These are phyloP conservation scores for Fusarium chlamydosporum DNA, from an alignment of 2,329 filamentous ascomycete species.

Conservation along the genomic window DNA sequence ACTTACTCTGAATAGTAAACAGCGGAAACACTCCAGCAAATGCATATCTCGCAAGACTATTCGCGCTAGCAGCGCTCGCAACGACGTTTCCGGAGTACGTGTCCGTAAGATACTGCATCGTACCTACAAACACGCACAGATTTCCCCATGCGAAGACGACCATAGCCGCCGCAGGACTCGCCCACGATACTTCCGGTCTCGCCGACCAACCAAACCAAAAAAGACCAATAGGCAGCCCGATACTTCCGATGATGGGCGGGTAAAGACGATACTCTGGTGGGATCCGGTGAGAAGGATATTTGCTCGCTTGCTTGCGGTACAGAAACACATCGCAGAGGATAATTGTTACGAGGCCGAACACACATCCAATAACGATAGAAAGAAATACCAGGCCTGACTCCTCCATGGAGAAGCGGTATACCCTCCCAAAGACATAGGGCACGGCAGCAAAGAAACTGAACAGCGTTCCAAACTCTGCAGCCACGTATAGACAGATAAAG, in stretches of 20 bases:
- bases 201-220: constrained; percentile 75
- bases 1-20: constrained; percentile 70
- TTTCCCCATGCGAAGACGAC: constrained; percentile 73
- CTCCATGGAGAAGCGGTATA: constrained; percentile 62
- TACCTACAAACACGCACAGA: constrained; percentile 69
- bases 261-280: constrained; percentile 71
- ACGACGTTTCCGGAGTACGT: constrained; percentile 68
- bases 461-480: constrained; percentile 66
- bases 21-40: constrained; percentile 71
- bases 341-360: constrained; percentile 60
- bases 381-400: constrained; percentile 62
- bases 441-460: constrained; percentile 68
- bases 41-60: constrained; percentile 68
- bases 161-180: constrained; percentile 64
- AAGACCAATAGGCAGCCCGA: constrained; percentile 66
- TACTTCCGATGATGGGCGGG: constrained; percentile 69
- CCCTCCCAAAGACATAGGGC: constrained; percentile 62
- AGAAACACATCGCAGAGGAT: constrained; percentile 59
- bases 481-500: constrained; percentile 65
- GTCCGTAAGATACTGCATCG: constrained; percentile 68
- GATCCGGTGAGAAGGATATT: constrained; percentile 55
- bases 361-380: constrained; percentile 61
- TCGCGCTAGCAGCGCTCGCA: constrained; percentile 72
- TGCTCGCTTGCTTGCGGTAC: constrained; percentile 57
- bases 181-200: constrained; percentile 62